These are phyloP conservation scores for Hypoxylon perforatum DNA, from an alignment of 495 filamentous ascomycete genomes.

Conservation along the genomic window DNA sequence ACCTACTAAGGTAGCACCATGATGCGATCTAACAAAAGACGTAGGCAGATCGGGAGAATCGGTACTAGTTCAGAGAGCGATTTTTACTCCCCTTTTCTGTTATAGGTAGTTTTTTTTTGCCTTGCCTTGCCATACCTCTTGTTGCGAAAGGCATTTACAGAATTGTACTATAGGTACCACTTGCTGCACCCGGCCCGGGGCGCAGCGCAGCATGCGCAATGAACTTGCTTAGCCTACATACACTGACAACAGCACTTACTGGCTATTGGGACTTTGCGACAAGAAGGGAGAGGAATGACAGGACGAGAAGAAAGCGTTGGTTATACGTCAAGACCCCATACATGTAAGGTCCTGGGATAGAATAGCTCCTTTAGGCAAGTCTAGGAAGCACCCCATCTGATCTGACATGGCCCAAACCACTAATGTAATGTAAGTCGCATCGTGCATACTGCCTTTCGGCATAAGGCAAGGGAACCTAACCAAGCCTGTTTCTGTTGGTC, in stretches of 20 bases:
- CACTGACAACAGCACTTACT: too few relatives aligned
- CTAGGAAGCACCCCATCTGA: conserved; percentile 41
- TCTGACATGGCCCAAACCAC: conserved; percentile 34
- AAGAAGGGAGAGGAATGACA: conserved; percentile 30
- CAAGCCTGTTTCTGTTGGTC: conserved; percentile 29
- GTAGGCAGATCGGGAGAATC: conserved; percentile 17
- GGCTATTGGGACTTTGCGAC: too few relatives aligned
- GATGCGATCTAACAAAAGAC: background rate
- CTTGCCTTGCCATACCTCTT: background rate
- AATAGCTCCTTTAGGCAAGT: conserved; percentile 38
- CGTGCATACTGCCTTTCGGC: conserved; percentile 46
- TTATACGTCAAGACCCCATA: too few relatives aligned
- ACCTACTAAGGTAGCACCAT: too few relatives aligned
- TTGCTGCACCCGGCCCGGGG: conserved; percentile 47
- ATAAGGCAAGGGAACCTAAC: conserved; percentile 33
- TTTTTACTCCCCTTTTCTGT: conserved; percentile 5
- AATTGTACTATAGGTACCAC: background rate
- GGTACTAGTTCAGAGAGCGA: conserved; percentile 31
- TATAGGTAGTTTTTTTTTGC: background rate
- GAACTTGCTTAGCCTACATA: too few relatives aligned
- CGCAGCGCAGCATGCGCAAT: conserved; percentile 41
- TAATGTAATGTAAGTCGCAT: conserved; percentile 45
- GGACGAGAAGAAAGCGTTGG: conserved; percentile 5
- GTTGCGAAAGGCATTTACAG: too few relatives aligned
- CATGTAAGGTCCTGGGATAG: too few relatives aligned